These are phyloP conservation scores for Nothomitra cinnamomea DNA, from an alignment of 2,329 filamentous ascomycete species.

Conservation along the genomic window DNA sequence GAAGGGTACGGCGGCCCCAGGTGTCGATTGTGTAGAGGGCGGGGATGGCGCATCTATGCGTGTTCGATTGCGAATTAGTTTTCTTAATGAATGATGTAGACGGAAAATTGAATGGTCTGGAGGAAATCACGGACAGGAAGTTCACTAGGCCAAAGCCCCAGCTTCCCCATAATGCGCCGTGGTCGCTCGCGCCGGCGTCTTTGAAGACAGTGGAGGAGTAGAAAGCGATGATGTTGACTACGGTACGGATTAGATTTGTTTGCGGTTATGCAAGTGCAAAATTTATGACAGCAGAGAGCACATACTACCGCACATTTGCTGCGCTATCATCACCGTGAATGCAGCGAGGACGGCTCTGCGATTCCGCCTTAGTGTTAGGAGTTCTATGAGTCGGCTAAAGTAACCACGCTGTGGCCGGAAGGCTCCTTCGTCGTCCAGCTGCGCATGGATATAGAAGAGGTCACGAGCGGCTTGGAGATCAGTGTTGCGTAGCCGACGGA, in stretches of 20 bases:
- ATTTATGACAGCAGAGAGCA: background rate
- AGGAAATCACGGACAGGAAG: no score
- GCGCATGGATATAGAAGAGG: slow-evolving; percentile 28
- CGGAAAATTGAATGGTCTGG: no score
- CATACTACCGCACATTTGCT: slow-evolving; percentile 42
- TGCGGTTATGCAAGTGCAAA: no score
- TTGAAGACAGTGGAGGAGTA: slow-evolving; percentile 15
- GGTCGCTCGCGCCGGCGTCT: no score
- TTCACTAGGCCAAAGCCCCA: slow-evolving; percentile 3
- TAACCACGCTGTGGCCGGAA: slow-evolving; percentile 4
- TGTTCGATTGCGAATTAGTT: no score
- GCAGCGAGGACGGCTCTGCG: slow-evolving; percentile 18
- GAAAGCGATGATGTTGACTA: slow-evolving; percentile 18
- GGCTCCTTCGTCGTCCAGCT: slow-evolving; percentile 12
- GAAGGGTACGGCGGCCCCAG: background rate
- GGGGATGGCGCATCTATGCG: no score
- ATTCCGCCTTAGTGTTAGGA: slow-evolving; percentile 18
- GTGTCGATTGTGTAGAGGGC: background rate
- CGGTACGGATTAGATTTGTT: no score
- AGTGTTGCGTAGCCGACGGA: slow-evolving; percentile 26
- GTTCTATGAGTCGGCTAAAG: slow-evolving; percentile 10
- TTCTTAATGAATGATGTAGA: no score
- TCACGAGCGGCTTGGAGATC: slow-evolving; percentile 28
- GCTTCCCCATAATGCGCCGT: no score
- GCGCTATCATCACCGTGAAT: slow-evolving; percentile 13